Percentiles rank a stretch among this genome's conserved stretches.
Conservation (phyloP, 768 basidiomycete species). For the Collybia mongolica region DNA sequence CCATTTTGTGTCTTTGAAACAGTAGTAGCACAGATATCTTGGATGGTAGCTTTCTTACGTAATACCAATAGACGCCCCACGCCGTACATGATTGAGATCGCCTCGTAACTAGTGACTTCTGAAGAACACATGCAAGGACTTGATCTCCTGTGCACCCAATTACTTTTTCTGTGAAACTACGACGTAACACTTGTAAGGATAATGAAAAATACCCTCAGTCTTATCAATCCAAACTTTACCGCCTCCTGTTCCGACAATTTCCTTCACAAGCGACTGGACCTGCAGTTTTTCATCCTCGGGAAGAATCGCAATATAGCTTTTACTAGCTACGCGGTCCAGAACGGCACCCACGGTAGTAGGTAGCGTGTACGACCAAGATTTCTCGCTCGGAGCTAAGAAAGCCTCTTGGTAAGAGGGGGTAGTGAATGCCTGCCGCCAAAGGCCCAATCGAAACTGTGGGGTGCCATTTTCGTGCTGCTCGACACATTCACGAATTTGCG, state of each 20-base stretch:
- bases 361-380: constrained; percentile 51
- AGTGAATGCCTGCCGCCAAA: constrained; percentile 73
- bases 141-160: too few species aligned
- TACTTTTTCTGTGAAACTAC: constrained; percentile 42
- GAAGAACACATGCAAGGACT: too few species aligned
- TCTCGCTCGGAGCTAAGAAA: constrained; percentile 63
- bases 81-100: too few species aligned
- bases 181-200: constrained; percentile 71
- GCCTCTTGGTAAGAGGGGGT: constrained; percentile 54
- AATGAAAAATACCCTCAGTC: constrained; percentile 70
- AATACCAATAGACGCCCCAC: too few species aligned
- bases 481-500: constrained; percentile 63
- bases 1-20: constrained; percentile 32
- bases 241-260: constrained; percentile 57
- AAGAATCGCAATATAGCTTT: constrained; percentile 79
- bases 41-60: too few species aligned
- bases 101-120: too few species aligned
- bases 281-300: constrained; percentile 54
- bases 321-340: constrained; percentile 71
- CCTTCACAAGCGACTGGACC: constrained; percentile 49
- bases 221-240: constrained; percentile 77
- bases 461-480: constrained; percentile 69
- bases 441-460: constrained; percentile 77
- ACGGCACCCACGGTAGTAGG: constrained; percentile 53
- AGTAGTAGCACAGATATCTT: background rate